These are phyloP conservation scores for Botrytis deweyae DNA, from an alignment of 2,329 filamentous ascomycete genomes.

Conservation along the genomic window DNA sequence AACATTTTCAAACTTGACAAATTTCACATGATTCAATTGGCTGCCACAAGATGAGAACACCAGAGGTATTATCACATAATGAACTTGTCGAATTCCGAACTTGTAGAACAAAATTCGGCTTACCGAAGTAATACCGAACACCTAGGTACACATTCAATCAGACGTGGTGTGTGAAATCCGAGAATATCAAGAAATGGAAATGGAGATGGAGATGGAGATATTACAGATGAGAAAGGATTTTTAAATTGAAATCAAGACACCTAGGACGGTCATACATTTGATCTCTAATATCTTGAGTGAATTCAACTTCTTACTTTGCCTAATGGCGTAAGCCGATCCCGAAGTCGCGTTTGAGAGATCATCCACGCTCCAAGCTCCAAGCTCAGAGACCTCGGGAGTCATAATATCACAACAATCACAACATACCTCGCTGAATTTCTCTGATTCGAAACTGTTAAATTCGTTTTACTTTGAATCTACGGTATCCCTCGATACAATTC, in stretches of 20 bases:
- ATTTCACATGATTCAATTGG: background rate
- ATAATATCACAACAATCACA: background rate
- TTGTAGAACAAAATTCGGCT: background rate
- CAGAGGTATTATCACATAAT: background rate
- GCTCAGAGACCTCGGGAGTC: background rate
- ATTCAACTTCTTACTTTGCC: background rate
- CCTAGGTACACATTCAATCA: background rate
- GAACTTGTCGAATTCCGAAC: background rate
- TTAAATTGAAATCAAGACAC: background rate
- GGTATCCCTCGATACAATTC: background rate
- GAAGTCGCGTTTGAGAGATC: slow-evolving; percentile 6
- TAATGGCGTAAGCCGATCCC: slow-evolving; percentile 16
- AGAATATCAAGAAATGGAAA: background rate
- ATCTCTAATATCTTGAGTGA: background rate
- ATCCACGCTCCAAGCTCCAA: slow-evolving; percentile 10
- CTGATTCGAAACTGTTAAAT: background rate
- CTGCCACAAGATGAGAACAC: background rate
- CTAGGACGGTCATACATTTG: background rate
- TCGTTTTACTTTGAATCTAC: background rate
- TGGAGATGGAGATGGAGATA: background rate
- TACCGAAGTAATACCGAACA: background rate
- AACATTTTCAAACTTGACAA: background rate
- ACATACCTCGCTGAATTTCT: too few species aligned
- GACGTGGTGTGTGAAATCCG: background rate
- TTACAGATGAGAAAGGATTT: background rate